phyloP scores from a whole-genome alignment of 805 yeast species.

The Ogataea pini region DNA sequence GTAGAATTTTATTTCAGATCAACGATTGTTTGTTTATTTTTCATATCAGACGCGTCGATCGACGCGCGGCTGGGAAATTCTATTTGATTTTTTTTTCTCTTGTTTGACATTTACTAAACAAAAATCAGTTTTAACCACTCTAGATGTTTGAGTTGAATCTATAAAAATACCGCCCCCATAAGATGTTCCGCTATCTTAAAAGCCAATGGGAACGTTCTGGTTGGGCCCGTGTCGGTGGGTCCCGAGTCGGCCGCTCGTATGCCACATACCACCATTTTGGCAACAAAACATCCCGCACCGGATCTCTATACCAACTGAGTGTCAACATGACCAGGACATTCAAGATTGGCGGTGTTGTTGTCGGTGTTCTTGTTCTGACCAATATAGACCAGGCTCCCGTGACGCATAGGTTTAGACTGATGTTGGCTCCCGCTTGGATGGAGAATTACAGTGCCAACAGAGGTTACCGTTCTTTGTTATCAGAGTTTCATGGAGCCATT shows the following conservation, averaged over 20 bases:
- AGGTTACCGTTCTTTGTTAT: conserved; percentile 61
- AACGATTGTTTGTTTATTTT: conserved; percentile 1
- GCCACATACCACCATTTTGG: conserved; percentile 30
- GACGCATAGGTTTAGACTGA: conserved; percentile 68
- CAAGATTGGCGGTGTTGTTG: conserved; percentile 36
- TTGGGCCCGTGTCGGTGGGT: neutral
- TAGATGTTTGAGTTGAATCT: too few species aligned
- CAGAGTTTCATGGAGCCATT: conserved; percentile 51
- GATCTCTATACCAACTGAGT: conserved; percentile 13
- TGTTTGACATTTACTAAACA: too few species aligned
- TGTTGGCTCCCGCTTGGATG: conserved; percentile 66
- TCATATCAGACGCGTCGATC: conserved; percentile 6
- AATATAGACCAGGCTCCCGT: conserved; percentile 80
- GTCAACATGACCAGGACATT: conserved; percentile 26
- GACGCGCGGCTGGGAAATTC: conserved; percentile 4
- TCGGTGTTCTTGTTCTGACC: conserved; percentile 44
- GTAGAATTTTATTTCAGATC: conserved; percentile 3
- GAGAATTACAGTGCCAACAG: conserved; percentile 64
- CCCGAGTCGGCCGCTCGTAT: conserved; percentile 12
- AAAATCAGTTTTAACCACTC: too few species aligned
- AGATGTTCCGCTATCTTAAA: neutral
- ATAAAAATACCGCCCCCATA: too few species aligned
- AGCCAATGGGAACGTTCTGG: neutral
- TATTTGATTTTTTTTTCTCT: too few species aligned
- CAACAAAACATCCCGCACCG: conserved; percentile 13